Base-by-base conservation (phyloP, 352 stramenopile species). In the Globisporangium cylindrosporum region DNA sequence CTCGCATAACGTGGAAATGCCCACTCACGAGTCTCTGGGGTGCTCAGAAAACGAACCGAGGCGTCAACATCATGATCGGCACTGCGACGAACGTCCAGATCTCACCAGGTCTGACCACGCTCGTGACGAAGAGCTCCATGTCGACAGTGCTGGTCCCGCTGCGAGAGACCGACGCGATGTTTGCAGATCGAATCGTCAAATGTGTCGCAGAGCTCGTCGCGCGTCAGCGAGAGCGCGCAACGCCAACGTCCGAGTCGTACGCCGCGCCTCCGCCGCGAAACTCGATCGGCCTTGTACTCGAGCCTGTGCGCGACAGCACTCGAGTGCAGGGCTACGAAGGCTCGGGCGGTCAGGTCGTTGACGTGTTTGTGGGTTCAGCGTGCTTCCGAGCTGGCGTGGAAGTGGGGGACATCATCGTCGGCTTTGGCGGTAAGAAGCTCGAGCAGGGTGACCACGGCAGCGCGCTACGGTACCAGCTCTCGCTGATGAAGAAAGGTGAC, bases 401-500 rank as follows among this genome's bases (percentile, higher is more conserved):
- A 57, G 78, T 86, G 1, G 78, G 78, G 20, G 80, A 88, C 59
- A 54, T 88, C 24, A 76, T 88, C 25, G 74, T 88, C 3, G 80
- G 80, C 32, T 88, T 86, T 61, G 74, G 72, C 8, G 71, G 74
- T 43, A 75, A 84, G 49, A 79, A 75, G 55, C 70, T 88, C 20
- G 77, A 86, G 61, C 59, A 68, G 0, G 80, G 78, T 0, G 80
- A 88, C 51, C 79, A 88, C 59, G 79, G 79, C 36, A 88, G 77
- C 53, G 71, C 71, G 15, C 64, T 88, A 29, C 73, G 80, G n/a
- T 79, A 72, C n/a, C 76, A 83, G 36, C 69, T 88, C 36, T 88
- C 80, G 34, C 73, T 79, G 49, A 88, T 88, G 80, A 70, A 75
- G 65, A 83, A 80, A 62, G 80, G 80, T 12, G 80, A 84, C 51